A percentile compares a stretch with the other conserved stretches of the same genome.
Evolutionary conservation across 2,329 filamentous ascomycete genomes (phyloP).

Genomic region (Exserohilum turcica): DNA sequence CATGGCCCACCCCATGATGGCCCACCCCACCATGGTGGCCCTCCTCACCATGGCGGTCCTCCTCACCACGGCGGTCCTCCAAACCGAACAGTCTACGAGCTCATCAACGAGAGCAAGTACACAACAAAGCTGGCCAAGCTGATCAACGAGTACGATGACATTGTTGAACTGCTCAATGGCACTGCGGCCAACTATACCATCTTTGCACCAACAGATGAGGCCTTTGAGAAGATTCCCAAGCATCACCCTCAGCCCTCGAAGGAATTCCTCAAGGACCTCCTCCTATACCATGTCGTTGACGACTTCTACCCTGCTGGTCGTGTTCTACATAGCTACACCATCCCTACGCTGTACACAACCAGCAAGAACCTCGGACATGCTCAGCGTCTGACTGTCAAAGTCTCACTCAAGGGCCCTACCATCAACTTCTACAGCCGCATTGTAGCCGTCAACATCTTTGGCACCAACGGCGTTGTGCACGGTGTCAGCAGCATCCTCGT

Average conservation of each 20-base stretch:
- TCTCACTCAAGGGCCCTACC: slow-evolving; percentile 66
- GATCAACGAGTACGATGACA: slow-evolving; percentile 72
- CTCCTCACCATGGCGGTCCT: slow-evolving; percentile 51
- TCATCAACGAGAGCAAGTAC: slow-evolving; percentile 76
- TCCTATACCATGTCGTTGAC: slow-evolving; percentile 76
- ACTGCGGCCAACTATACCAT: slow-evolving; percentile 77
- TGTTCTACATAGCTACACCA: slow-evolving; percentile 72
- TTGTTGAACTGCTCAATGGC: slow-evolving; percentile 75
- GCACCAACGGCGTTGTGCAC: slow-evolving; percentile 81
- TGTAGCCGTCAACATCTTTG: slow-evolving; percentile 70
- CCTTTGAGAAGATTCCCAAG: slow-evolving; percentile 70
- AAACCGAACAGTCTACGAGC: slow-evolving; percentile 77
- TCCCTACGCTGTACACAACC: slow-evolving; percentile 71
- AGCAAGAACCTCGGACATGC: slow-evolving; percentile 54
- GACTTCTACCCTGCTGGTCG: slow-evolving; percentile 69
- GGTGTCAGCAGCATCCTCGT: slow-evolving; percentile 75
- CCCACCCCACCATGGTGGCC: slow-evolving; percentile 48
- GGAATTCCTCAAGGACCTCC: slow-evolving; percentile 69
- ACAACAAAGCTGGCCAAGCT: slow-evolving; percentile 77
- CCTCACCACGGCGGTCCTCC: slow-evolving; percentile 53
- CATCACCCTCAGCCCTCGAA: slow-evolving; percentile 67
- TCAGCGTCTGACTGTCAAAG: slow-evolving; percentile 74
- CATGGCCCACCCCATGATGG: too few relatives aligned
- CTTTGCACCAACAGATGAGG: slow-evolving; percentile 78
- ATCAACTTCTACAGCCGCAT: slow-evolving; percentile 80